Base-by-base conservation (phyloP, 805 yeast species). In the Cyberlindnera mrakii region DNA sequence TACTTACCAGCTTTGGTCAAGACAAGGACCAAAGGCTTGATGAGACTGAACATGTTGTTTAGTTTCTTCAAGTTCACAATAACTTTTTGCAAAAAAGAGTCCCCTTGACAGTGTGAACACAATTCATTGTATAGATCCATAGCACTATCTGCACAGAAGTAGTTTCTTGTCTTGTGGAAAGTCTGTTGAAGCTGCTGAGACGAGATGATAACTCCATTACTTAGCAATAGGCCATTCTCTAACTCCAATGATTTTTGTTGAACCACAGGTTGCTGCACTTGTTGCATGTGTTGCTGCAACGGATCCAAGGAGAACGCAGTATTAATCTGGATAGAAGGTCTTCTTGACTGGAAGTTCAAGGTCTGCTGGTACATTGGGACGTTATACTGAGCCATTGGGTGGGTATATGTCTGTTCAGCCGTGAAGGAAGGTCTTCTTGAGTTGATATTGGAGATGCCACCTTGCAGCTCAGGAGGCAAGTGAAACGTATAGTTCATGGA, bases 381-480 rank as follows among this genome's bases (percentile, higher is more conserved):
- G 30, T 14, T 18, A 13, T 39, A 39, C 20, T 17, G 25, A 4
- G 14, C 19, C 33, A 20, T 13, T 57, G 54, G 11, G 55, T 63
- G 63, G 20, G 80, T 74, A 23, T 39, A 45, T 3, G 51, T 43
- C 40, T 50, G 50, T 30, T 57, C 91, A 2, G 89, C 85, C 11
- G 87, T 80, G 57, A 79, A 83, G 42, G 83, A 75, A 13, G 90
- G 88, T 62, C 93, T 73, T 62, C 93, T 71, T 10, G 84, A 76
- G 19, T 76, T 72, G 35, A 80, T 78, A 43, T 68, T 77, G 25
- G 77, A 77, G 3, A 80, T 64, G 0, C 85, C 85, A 35, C 85
- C 85, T 58, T 79, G 84, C 32, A 80, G 65, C 51, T 80, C 85
- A 6, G 66, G 44, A 0, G 86, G 85, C 40, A 80, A 40, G 33